These are phyloP conservation scores for Pisolithus tinctorius DNA, from an alignment of 768 basidiomycete genomes.

Conservation along the genomic window DNA sequence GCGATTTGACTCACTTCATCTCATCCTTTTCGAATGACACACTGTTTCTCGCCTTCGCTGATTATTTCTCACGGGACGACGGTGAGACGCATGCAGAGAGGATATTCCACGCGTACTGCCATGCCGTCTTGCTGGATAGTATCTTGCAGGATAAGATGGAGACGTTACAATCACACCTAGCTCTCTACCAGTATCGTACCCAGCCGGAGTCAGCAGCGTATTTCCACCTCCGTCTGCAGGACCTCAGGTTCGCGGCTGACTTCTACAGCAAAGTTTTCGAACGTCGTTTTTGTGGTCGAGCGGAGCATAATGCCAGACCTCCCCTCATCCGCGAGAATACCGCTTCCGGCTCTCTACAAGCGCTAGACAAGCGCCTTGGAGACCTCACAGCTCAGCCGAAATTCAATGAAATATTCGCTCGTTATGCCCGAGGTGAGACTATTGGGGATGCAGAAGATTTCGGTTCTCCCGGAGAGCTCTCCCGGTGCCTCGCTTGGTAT, in stretches of 20 bases:
- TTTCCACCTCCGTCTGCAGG: slow-evolving; percentile 65
- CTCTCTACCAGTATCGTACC: slow-evolving; percentile 60
- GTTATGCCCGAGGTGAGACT: slow-evolving; percentile 53
- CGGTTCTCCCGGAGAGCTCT: slow-evolving; percentile 11
- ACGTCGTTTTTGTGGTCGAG: slow-evolving; percentile 64
- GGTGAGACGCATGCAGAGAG: slow-evolving; percentile 54
- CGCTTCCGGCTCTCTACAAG: slow-evolving; percentile 57
- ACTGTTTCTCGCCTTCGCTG: slow-evolving; percentile 74
- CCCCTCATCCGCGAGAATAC: slow-evolving; percentile 70
- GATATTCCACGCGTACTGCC: slow-evolving; percentile 64
- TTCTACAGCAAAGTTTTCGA: slow-evolving; percentile 76
- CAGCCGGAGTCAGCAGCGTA: slow-evolving; percentile 51
- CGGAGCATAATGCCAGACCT: slow-evolving; percentile 57
- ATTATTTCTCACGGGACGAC: slow-evolving; percentile 61
- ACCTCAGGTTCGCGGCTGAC: slow-evolving; percentile 66
- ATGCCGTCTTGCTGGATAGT: slow-evolving; percentile 75
- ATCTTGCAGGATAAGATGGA: slow-evolving; percentile 87
- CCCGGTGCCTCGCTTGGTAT: slow-evolving; percentile 60
- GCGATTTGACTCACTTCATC: slow-evolving; percentile 80
- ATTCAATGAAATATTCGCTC: slow-evolving; percentile 32
- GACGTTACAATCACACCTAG: slow-evolving; percentile 68
- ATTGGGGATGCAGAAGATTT: slow-evolving; percentile 17
- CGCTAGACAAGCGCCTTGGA: slow-evolving; percentile 53
- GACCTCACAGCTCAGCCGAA: slow-evolving; percentile 21
- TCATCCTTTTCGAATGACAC: slow-evolving; percentile 80